Base-by-base conservation (phyloP, 257 asterid species). In the Lavandula angustifolia region DNA sequence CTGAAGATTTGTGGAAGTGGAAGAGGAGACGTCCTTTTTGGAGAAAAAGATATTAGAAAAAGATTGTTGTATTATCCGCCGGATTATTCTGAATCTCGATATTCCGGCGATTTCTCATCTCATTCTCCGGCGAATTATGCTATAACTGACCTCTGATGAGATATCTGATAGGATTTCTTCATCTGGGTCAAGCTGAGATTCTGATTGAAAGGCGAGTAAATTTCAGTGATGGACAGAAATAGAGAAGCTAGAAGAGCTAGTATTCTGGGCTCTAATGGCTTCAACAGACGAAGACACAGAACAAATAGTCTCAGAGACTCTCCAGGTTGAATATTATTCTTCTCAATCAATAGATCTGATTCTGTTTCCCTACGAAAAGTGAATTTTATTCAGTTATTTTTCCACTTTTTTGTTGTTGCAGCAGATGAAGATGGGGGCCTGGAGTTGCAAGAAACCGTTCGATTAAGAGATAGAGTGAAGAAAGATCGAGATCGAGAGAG, bases 341-440 rank as follows among this genome's bases (percentile, higher is more conserved):
- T 10, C 38, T 35, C 52, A 3, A 41, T 41, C 8, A 4, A 31
- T 85, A 86, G 96, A 92, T 92, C 96, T 87, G 77, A 38, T 65
- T 60, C 0, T 10, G 29, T n/a, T 3, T 72, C 27, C 27, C 27
- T 22, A 22, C 27, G 27, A 2, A 22, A 9, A 37, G 6, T 37
- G 41, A 37, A 37, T 37, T 37, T 37, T 37, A 37, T 37, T 37
- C 41, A 37, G 41, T 37, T 37, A 5, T 5, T 37, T 7, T 40
- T 67, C 62, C 18, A 5, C 7, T 57, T 75, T 48, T 66, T 17
- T 63, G 37, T 6, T 3, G 22, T 31, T 29, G 35, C 22, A 74
- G 86, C 95, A 94, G 99, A 89, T 68, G 97, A 94, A 77, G 99
- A 90, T 67, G 91, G 82, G 3, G 89, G 86, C 9, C 73, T 78